These are phyloP conservation scores for Kwoniella sp. DNA, from an alignment of 768 basidiomycete species.

Conservation along the genomic window DNA sequence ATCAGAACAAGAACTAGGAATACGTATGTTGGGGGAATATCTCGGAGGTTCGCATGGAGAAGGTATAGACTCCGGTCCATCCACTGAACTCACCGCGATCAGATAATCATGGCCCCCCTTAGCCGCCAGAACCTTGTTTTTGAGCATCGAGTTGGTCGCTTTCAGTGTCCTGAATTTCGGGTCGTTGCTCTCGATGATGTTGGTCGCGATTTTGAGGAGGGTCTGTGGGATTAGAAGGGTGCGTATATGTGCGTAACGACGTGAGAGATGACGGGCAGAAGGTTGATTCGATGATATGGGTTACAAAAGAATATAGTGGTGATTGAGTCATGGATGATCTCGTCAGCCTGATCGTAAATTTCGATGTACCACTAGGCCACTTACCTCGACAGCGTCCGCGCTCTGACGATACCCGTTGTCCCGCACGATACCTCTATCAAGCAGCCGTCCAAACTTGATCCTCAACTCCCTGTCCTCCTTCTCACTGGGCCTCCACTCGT, in stretches of 20 bases:
- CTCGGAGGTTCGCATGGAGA: background rate
- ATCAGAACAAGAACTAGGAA: too few species aligned
- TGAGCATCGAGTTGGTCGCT: constrained; percentile 37
- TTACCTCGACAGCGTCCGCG: constrained; percentile 47
- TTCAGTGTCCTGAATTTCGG: constrained; percentile 43
- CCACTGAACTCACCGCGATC: constrained; percentile 41
- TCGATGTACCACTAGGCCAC: too few species aligned
- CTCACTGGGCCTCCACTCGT: constrained; percentile 25
- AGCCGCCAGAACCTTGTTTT: constrained; percentile 41
- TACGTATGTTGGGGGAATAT: too few species aligned
- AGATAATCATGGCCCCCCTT: constrained; percentile 48
- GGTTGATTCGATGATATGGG: too few species aligned
- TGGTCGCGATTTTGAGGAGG: constrained; percentile 46
- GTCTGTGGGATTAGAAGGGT: constrained; percentile 31
- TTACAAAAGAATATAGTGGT: background rate
- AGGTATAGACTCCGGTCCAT: background rate
- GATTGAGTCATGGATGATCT: background rate
- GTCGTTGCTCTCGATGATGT: constrained; percentile 38
- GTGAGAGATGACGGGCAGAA: background rate
- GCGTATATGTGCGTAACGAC: too few species aligned
- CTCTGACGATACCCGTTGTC: constrained; percentile 47
- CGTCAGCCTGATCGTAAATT: constrained; percentile 16
- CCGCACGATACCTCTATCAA: constrained; percentile 49
- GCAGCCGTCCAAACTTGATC: constrained; percentile 38
- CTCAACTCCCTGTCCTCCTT: constrained; percentile 40